Evolutionary conservation across 352 stramenopile genomes (phyloP), one percentile per base, ranked within the genome.

Genomic region (Phytophthora tentaculata): DNA sequence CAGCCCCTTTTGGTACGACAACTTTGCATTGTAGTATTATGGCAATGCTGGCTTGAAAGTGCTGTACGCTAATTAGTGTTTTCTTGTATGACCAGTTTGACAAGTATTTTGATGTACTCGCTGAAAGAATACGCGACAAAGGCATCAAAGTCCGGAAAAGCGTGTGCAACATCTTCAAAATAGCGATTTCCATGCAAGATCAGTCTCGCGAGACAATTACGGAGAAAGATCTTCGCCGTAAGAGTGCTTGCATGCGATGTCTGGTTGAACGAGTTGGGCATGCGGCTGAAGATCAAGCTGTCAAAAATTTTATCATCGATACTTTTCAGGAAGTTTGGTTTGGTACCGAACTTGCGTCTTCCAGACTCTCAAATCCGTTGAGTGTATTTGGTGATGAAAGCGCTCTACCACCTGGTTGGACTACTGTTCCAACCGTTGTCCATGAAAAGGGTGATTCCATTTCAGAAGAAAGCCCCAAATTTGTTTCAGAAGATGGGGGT

Each of bases 261-360:
- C 60, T 96, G 24, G 86, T 95, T 52, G 85, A 95, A 66, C 74
- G 87, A 35, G 79, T 96, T 61, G 87, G 86, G 35, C 81, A 95
- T 29, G 57, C 77, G 5, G 64, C 76, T 19, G 89, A 96, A 67
- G 84, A 94, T 56, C 81, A 89, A 60, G 35, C 61, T 7, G 60
- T 96, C n/a, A 96, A 95, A 58, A 91, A 94, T 41, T 93, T 87
- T 32, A 86, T 96, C 54, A 91, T 95, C 20, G 83, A 93, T 48
- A 94, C 82, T 8, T 92, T 96, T 22, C 87, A 95, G 70, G 89
- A 96, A 47, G 65, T 91, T 26, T 96, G 89, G 89, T 96, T 96
- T 60, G 88, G 86, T 16, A 58, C 74, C 0, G 84, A 90, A 2
- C 73, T 92, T 13, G 73, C 74, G 28, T 80, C 74, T 6, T 73